Base-by-base conservation (phyloP, 1,284 basidiomycete genomes). In the Fomitopsis pinicola region DNA sequence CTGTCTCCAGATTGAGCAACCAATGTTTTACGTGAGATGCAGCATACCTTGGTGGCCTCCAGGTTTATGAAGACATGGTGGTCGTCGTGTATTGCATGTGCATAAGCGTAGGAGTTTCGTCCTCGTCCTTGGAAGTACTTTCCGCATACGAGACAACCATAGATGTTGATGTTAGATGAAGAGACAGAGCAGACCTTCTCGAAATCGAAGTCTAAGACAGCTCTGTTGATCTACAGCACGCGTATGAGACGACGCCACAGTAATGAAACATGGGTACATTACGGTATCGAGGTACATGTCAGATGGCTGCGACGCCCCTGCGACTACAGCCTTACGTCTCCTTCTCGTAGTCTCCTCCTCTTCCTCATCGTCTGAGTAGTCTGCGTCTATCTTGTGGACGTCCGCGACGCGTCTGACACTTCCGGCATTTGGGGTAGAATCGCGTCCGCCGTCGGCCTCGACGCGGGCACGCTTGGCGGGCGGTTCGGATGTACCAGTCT, bases 51-150 rank as follows among this genome's bases (percentile, higher is more conserved):
- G 62, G 91, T 89, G 2, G 94, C 94, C 66, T 92, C 89, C 17
- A 99, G 83, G 74, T 98, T 96, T 71, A 99, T 94, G 80, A 95
- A 99, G 55, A 99, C 97, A 69, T 98, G 95, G 74, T 99, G 97
- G 74, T 97, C 95, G 63, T 98, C 95, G 69, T 97, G 93, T 67
- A 99, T 97, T 42, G 95, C 93, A 77, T 99, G 97, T 12, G 95
- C 87, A 76, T 97, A 99, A 30, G 97, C 97, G 73, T 95, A 96
- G 57, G 94, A 96, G 50, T 85, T 92, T 64, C 89, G 88, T 19
- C 97, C 96, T 67, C 97, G 83, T 5, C 97, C 97, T 81, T 99
- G 97, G 71, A 98, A 99, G 77, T 98, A 99, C 76, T 97, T 98
- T 59, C 97, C 97, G 73, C 95, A 98, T 12, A 99, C 95, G 54